These are phyloP conservation scores for Solanum hybrid DNA, from an alignment of 305 asterid genomes.

Conservation along the genomic window DNA sequence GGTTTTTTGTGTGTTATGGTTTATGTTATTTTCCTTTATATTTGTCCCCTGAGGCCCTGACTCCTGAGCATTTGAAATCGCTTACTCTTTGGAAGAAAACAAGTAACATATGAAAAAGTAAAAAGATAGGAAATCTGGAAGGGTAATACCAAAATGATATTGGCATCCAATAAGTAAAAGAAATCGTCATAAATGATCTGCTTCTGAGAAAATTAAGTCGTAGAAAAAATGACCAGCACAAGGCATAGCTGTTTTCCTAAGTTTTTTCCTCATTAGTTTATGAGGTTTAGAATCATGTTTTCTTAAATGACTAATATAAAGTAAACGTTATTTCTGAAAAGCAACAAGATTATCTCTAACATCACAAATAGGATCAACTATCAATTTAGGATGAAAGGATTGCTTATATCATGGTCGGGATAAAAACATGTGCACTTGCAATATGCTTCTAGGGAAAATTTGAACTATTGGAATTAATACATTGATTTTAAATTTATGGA, in stretches of 20 bases:
- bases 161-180: not conserved
- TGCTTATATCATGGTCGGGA: not conserved
- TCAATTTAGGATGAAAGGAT: not conserved
- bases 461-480: not conserved
- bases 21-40: not conserved
- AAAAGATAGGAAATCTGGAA: not conserved
- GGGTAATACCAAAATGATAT: not conserved
- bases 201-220: not conserved
- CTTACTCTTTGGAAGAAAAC: not conserved
- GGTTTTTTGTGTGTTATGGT: not conserved
- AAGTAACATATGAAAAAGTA: not conserved
- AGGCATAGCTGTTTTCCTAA: not conserved
- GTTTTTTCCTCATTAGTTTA: not conserved
- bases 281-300: not conserved
- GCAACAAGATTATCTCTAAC: not conserved
- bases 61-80: not conserved
- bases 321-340: not conserved
- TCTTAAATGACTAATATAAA: not conserved
- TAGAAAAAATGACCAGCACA: not conserved
- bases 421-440: not conserved
- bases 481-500: not conserved
- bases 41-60: not conserved
- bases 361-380: not conserved
- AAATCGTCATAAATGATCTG: not conserved
- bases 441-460: not conserved